Evolutionary conservation across 768 basidiomycete species (phyloP), one percentile per base, ranked within the genome.

Genomic region (Pulveroboletus sp.): DNA sequence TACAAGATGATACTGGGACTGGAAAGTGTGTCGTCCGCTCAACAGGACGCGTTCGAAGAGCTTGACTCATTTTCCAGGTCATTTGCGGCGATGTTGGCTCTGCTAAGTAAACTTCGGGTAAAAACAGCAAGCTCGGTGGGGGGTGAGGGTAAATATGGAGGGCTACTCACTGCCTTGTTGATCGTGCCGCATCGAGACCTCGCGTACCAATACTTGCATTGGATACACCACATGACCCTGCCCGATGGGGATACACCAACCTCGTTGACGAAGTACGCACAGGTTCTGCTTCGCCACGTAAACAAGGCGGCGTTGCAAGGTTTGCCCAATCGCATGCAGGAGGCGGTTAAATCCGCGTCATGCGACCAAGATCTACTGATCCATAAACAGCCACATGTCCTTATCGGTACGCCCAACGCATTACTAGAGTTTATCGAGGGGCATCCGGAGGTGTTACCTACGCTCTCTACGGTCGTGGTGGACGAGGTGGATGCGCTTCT

Each of bases 401-500:
- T 89, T 43, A 81, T 90, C 46, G 79, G 76, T 34, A 90, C 89
- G 2, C 87, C 87, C 6, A 80, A 84, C 52, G 85, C 84, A 6
- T 52, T 87, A 5, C 59, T 80, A 56, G 87, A 87, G 40, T 70
- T 82, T 24, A 70, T 78, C 21, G 64, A 74, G 34, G 59, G 64
- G 45, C 75, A 80, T 39, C 57, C 72, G 1, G 57, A 68, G 17
- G 73, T 69, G 13, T 51, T 86, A 40, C 56, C 64, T 6, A 67
- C 65, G 41, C 66, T 87, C 43, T 76, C 76, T 13, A 77, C 75
- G 2, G 74, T 90, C 40, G 81, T 82, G 31, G 80, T 90, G 46
- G 88, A 90, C 54, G 88, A 90, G 62, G 83, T 80, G 40, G 89
- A 90, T 59, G 85, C 82, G 63, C 69, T 90, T 34, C 71, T 91